Conservation (phyloP, 2,329 filamentous ascomycete species). For the Fusarium sp. region DNA sequence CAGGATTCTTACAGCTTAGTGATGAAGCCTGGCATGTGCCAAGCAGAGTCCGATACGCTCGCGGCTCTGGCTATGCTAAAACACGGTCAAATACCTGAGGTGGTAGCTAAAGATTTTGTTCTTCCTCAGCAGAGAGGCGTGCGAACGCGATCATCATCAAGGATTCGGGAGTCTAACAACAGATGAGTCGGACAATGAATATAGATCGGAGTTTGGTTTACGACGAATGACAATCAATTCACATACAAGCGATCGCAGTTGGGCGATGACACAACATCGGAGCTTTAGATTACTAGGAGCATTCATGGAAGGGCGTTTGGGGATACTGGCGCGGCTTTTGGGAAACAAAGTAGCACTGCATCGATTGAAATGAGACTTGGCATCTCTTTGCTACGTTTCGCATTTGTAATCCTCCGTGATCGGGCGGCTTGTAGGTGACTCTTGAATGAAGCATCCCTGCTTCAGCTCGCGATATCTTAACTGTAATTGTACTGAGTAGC, state of each 20-base stretch:
- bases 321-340: constrained; percentile 1
- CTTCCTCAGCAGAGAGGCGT: constrained; percentile 21
- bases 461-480: not conserved
- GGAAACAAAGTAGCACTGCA: constrained; percentile 23
- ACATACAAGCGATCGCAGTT: constrained; percentile 18
- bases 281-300: constrained; percentile 11
- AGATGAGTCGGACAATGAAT: constrained; percentile 21
- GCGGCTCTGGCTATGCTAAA: constrained; percentile 43
- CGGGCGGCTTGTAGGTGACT: constrained; percentile 10
- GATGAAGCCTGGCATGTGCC: constrained; percentile 25
- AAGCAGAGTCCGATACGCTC: constrained; percentile 42
- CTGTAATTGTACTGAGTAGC: not conserved
- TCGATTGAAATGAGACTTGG: constrained; percentile 14
- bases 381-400: not conserved
- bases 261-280: constrained; percentile 6
- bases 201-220: constrained; percentile 27
- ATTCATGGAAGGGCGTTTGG: constrained; percentile 43
- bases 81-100: constrained; percentile 28
- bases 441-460: not conserved
- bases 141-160: constrained; percentile 32
- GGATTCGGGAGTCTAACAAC: constrained; percentile 12
- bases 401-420: constrained; percentile 2
- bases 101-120: constrained; percentile 6
- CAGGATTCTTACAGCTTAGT: constrained; percentile 19
- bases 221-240: constrained; percentile 13